A percentile compares a stretch with the other conserved stretches of the same genome.
Conservation (phyloP, 2,329 filamentous ascomycete genomes). For the Xylariales sp. region DNA sequence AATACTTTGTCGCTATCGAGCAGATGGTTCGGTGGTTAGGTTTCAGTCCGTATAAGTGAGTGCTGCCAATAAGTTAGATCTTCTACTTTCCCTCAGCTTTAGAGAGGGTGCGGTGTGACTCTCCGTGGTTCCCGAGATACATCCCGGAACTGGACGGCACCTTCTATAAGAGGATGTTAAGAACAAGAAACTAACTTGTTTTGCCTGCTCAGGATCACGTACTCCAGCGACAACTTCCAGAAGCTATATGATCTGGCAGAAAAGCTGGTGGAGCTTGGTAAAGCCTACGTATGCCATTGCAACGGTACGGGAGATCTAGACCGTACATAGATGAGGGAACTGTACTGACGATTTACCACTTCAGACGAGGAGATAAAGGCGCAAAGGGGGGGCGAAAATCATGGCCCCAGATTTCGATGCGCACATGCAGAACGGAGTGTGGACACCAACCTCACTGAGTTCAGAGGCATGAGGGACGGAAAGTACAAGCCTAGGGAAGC, state of each 20-base stretch:
- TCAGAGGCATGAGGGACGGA: constrained; percentile 85
- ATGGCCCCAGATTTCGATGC: constrained; percentile 71
- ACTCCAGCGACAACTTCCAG: constrained; percentile 88
- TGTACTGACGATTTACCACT: background rate
- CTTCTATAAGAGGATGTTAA: too few species aligned
- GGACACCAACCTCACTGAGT: constrained; percentile 75
- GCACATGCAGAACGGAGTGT: constrained; percentile 69
- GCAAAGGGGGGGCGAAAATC: constrained; percentile 75
- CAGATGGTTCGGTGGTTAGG: constrained; percentile 84
- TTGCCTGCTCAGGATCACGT: too few species aligned
- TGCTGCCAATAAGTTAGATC: too few species aligned
- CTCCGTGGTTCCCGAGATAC: too few species aligned
- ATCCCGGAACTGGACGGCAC: too few species aligned
- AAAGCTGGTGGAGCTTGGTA: constrained; percentile 68
- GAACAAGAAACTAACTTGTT: too few species aligned
- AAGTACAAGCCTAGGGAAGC: constrained; percentile 83
- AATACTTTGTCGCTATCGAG: constrained; percentile 83
- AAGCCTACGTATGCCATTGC: constrained; percentile 85
- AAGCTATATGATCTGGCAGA: constrained; percentile 84
- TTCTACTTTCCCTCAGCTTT: too few species aligned
- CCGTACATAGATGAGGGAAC: too few species aligned
- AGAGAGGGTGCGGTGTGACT: too few species aligned
- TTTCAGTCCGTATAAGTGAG: constrained; percentile 71
- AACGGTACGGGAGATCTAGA: constrained; percentile 50
- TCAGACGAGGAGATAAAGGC: constrained; percentile 74